phyloP scores from a whole-genome alignment of 2,329 filamentous ascomycete species.

The Fusarium dimerum region DNA sequence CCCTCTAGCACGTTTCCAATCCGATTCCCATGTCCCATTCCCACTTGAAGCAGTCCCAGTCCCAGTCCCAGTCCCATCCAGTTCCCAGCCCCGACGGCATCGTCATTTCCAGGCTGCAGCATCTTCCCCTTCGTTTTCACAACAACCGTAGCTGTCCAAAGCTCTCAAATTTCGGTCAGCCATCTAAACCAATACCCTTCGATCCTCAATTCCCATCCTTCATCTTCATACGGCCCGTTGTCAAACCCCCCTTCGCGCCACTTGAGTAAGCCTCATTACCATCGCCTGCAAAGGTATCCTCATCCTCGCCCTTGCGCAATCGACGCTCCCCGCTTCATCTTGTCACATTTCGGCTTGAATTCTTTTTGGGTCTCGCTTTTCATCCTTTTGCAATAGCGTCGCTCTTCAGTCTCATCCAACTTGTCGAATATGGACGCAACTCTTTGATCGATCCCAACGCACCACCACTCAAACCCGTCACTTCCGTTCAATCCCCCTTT shows the following conservation, averaged over 20 bases:
- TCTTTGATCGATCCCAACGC: conserved; percentile 32
- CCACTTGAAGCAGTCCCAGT: conserved; percentile 23
- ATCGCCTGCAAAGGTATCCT: conserved; percentile 7
- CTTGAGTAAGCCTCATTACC: conserved; percentile 5
- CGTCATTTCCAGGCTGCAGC: conserved; percentile 20
- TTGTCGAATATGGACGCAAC: conserved; percentile 42
- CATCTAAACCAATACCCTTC: not conserved
- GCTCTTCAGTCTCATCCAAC: conserved; percentile 6
- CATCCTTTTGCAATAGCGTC: conserved; percentile 7
- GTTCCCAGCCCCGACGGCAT: conserved; percentile 18
- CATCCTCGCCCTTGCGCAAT: conserved; percentile 14
- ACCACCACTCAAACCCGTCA: conserved; percentile 15
- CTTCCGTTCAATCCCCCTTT: conserved; percentile 5
- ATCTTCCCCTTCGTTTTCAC: conserved; percentile 15
- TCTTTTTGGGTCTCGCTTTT: conserved; percentile 8
- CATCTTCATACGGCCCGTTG: conserved; percentile 8
- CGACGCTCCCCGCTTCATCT: conserved; percentile 8
- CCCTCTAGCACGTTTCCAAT: conserved; percentile 5
- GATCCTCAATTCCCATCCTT: not conserved
- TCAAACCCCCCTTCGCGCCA: conserved; percentile 6
- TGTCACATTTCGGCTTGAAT: conserved; percentile 9
- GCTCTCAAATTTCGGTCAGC: not conserved
- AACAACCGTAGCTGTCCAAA: not conserved
- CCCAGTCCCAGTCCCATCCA: conserved; percentile 25
- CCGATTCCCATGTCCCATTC: conserved; percentile 22